Base-by-base conservation (phyloP, 768 basidiomycete species). In the Hebeloma cylindrosporum region DNA sequence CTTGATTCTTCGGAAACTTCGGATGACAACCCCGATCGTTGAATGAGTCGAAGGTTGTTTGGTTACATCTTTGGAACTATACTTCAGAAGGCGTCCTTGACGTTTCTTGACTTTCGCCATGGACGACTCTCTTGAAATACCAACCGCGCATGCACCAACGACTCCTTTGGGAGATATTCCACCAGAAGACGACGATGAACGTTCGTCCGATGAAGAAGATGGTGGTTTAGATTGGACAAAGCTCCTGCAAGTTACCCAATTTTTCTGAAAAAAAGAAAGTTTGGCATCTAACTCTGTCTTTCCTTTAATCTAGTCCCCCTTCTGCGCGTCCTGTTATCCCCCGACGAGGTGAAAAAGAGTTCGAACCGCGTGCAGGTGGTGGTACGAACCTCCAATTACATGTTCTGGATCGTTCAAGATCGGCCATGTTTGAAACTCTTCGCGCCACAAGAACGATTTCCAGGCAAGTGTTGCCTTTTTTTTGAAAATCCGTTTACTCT, bases 261-360 rank as follows among this genome's bases (percentile, higher is more conserved):
- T 21, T n/a, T 32, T 22, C 10, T 28, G 14, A n/a, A n/a, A n/a
- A n/a, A n/a, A n/a, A n/a, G n/a, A n/a, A n/a, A 27, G 10, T 6
- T 13, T 14, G 8, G 6, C 10, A 21, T 32, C 7, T 22, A 27
- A 37, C 33, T 30, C 36, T 41, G 21, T 39, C 32, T 7, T 26
- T 53, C 46, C 40, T 21, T 21, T 41, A 14, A 39, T 44, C 16
- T 47, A 77, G 74, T 14, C 69, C 72, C 43, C 61, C 62, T 20
- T 57, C 66, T 26, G 60, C 67, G 4, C 77, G 83, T 29, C 88
- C 87, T 2, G 72, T 88, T 2, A 94, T 99, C 39, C 96, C 96
- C 5, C 94, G 90, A 64, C 80, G 96, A 20, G 96, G 96, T 2
- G 96, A 98, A 66, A 98, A 99, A 61, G 94, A 98, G 52, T 98